A percentile compares a stretch with the other conserved stretches of the same genome.
phyloP scores from a whole-genome alignment of 106 monocot genomes.

The Dendrobium huoshanense region DNA sequence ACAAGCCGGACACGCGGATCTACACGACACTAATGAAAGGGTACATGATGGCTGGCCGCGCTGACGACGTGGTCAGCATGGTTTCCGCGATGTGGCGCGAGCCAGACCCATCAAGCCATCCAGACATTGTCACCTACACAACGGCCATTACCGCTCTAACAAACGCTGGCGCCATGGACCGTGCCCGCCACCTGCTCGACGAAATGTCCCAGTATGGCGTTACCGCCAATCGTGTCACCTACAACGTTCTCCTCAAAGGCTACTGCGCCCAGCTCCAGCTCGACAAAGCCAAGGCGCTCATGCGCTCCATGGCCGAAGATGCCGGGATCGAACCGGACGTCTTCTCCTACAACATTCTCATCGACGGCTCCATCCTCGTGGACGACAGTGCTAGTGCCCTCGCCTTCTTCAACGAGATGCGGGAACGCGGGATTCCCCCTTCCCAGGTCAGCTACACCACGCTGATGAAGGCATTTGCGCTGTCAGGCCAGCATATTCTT shows the following conservation, averaged over 20 bases:
- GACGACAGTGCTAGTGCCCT: conserved; percentile 76
- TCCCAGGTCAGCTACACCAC: conserved; percentile 90
- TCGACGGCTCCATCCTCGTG: conserved; percentile 75
- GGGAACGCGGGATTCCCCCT: conserved; percentile 70
- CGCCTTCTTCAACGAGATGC: conserved; percentile 86
- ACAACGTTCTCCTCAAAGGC: conserved; percentile 90
- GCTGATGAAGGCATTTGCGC: conserved; percentile 87
- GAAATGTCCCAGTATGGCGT: conserved; percentile 52
- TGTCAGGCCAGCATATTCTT: conserved; percentile 66
- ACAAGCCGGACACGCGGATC: conserved; percentile 57
- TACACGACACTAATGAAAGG: conserved; percentile 96
- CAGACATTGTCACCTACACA: conserved; percentile 87
- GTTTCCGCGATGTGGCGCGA: conserved; percentile 69
- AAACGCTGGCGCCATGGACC: conserved; percentile 50
- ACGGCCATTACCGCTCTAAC: conserved; percentile 65
- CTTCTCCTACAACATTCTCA: conserved; percentile 76
- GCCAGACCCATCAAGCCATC: conserved; percentile 44
- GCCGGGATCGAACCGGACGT: conserved; percentile 60
- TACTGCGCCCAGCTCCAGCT: conserved; percentile 81
- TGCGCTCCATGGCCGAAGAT: conserved; percentile 32
- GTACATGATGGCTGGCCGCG: conserved; percentile 70
- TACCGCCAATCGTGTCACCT: conserved; percentile 66
- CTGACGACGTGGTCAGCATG: conserved; percentile 68
- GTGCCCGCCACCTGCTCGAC: conserved; percentile 43
- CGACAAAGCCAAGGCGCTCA: conserved; percentile 61